Conservation (phyloP, 208 protist species). For the Trichomonas gallinae region DNA sequence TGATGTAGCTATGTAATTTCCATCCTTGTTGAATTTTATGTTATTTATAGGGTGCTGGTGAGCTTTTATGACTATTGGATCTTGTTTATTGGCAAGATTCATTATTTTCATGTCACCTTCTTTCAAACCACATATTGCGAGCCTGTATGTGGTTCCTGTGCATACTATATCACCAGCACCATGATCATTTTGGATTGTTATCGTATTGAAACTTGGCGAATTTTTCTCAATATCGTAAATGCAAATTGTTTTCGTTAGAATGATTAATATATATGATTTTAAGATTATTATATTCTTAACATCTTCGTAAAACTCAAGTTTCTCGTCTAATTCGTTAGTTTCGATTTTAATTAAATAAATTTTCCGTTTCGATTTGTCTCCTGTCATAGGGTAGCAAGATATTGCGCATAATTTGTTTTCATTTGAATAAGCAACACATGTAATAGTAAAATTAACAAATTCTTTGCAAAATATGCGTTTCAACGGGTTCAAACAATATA, state of each 20-base stretch:
- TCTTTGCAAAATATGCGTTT: neutral
- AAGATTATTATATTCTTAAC: neutral
- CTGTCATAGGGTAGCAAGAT: neutral
- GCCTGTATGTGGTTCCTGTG: neutral
- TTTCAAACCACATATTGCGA: neutral
- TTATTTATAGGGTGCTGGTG: neutral
- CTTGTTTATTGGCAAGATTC: neutral
- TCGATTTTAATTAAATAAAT: neutral
- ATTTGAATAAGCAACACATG: neutral
- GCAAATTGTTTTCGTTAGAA: neutral
- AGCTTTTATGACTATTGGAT: neutral
- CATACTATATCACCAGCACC: neutral
- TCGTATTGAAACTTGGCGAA: neutral
- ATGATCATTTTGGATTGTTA: neutral
- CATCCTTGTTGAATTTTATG: conserved; percentile 59
- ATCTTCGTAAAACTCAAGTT: neutral
- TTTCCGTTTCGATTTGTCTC: neutral
- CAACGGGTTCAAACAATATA: neutral
- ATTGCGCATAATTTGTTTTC: neutral
- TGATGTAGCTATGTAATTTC: conserved; percentile 57
- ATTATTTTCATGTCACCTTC: neutral
- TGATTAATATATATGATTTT: neutral
- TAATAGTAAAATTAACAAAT: neutral
- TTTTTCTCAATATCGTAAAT: neutral
- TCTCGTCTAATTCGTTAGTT: neutral